phyloP scores from a whole-genome alignment of 148 eudicot species.

The Vaccinium macrocarpon region DNA sequence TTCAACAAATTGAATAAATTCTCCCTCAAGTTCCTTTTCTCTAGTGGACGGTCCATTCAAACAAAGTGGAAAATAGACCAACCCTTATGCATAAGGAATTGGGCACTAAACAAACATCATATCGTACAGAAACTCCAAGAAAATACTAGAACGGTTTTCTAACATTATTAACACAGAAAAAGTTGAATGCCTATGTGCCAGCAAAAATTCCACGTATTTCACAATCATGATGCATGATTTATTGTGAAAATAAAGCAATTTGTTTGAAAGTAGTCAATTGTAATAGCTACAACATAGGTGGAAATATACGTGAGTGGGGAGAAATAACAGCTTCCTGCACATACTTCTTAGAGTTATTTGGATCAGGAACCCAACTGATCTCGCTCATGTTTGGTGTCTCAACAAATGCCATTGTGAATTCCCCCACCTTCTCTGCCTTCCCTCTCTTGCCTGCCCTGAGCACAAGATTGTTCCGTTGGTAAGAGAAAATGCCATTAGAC shows the following conservation, averaged over 20 bases:
- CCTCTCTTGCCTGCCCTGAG: constrained; percentile 89
- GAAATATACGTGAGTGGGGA: constrained; percentile 45
- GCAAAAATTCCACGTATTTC: neutral
- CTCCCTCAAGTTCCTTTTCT: neutral
- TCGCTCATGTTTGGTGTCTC: constrained; percentile 91
- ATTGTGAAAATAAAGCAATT: neutral
- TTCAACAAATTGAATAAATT: neutral
- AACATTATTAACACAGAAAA: neutral
- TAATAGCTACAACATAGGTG: constrained; percentile 1
- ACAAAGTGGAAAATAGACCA: neutral
- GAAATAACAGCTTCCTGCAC: constrained; percentile 45
- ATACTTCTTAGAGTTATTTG: constrained; percentile 40
- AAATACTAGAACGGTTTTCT: neutral
- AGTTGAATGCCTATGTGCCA: neutral
- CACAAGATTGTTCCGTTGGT: constrained; percentile 45
- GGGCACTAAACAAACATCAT: neutral
- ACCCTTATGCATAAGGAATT: neutral
- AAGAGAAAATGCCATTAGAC: constrained; percentile 69
- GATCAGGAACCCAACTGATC: constrained; percentile 68
- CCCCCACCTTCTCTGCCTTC: constrained; percentile 62
- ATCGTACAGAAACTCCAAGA: neutral
- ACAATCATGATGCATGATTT: neutral
- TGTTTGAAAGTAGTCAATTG: neutral
- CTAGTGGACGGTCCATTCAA: neutral
- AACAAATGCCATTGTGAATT: constrained; percentile 69